phyloP scores from a whole-genome alignment of 805 yeast genomes.

The Blastobotrys muscicola region DNA sequence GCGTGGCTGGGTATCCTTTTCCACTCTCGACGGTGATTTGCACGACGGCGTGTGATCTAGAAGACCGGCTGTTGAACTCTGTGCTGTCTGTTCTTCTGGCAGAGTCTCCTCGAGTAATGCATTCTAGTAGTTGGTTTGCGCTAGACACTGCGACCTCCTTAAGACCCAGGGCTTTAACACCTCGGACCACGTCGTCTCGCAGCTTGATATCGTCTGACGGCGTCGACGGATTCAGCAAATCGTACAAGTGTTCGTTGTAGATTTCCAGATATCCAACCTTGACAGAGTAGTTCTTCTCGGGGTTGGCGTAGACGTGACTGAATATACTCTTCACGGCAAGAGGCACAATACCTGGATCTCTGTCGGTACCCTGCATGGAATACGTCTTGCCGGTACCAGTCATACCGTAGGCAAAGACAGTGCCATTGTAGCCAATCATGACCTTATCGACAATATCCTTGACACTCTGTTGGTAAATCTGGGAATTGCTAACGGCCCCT shows the following conservation, averaged over 20 bases:
- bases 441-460: constrained; percentile 44
- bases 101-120: constrained; percentile 61
- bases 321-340: constrained; percentile 56
- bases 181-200: constrained; percentile 59
- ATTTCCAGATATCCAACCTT: constrained; percentile 72
- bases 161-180: constrained; percentile 69
- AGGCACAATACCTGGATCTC: constrained; percentile 64
- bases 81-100: constrained; percentile 79
- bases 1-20: constrained; percentile 43
- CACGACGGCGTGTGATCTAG: constrained; percentile 87
- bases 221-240: constrained; percentile 44
- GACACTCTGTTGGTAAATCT: constrained; percentile 53
- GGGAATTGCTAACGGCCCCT: constrained; percentile 40
- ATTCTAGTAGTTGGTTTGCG: constrained; percentile 49
- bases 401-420: constrained; percentile 91
- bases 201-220: constrained; percentile 52
- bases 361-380: constrained; percentile 66
- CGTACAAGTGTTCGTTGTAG: constrained; percentile 79
- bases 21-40: constrained; percentile 46
- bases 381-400: constrained; percentile 89
- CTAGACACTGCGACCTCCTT: constrained; percentile 48
- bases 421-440: constrained; percentile 72
- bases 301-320: constrained; percentile 28
- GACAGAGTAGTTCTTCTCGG: constrained; percentile 35
- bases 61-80: constrained; percentile 77